Conservation (phyloP, 2,329 filamentous ascomycete genomes). For the Elsinoe batatas region DNA sequence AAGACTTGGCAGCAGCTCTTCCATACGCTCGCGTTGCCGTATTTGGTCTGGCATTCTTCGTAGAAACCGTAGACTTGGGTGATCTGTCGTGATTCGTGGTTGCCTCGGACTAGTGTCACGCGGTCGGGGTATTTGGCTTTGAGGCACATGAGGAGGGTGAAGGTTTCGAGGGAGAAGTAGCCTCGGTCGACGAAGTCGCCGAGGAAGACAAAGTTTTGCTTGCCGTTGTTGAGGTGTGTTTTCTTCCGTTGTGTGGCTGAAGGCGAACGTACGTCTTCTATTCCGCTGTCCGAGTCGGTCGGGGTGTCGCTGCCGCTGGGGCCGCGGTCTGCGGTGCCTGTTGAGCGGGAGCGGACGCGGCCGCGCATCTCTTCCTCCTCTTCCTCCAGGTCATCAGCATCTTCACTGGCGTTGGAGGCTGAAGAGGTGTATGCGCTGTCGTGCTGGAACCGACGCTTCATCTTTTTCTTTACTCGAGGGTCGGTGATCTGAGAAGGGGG, state of each 20-base stretch:
- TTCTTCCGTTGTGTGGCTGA: constrained; percentile 28
- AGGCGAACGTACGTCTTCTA: constrained; percentile 28
- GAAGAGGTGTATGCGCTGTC: constrained; percentile 45
- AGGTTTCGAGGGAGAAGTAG: constrained; percentile 64
- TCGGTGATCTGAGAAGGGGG: constrained; percentile 82
- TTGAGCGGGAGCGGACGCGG: constrained; percentile 27
- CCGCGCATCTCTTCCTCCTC: constrained; percentile 37
- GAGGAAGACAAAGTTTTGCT: constrained; percentile 62
- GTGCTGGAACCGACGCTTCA: constrained; percentile 49
- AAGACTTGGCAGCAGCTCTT: constrained; percentile 99
- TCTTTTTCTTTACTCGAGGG: constrained; percentile 76
- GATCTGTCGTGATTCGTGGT: constrained; percentile 98
- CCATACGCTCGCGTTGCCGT: constrained; percentile 98
- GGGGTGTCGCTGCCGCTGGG: constrained; percentile 29
- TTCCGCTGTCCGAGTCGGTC: constrained; percentile 35
- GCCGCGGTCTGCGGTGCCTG: constrained; percentile 22
- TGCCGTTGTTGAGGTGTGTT: constrained; percentile 40
- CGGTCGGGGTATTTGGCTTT: constrained; percentile 74
- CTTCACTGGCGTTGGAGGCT: constrained; percentile 33
- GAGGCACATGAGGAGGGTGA: constrained; percentile 61
- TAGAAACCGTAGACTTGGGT: constrained; percentile 99
- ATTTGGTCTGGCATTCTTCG: constrained; percentile 97
- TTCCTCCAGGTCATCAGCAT: constrained; percentile 31
- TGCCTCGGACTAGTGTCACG: constrained; percentile 96
- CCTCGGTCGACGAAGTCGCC: constrained; percentile 67